These are phyloP conservation scores for Athelia psychrophila DNA, from an alignment of 1,284 basidiomycete species.

Conservation along the genomic window DNA sequence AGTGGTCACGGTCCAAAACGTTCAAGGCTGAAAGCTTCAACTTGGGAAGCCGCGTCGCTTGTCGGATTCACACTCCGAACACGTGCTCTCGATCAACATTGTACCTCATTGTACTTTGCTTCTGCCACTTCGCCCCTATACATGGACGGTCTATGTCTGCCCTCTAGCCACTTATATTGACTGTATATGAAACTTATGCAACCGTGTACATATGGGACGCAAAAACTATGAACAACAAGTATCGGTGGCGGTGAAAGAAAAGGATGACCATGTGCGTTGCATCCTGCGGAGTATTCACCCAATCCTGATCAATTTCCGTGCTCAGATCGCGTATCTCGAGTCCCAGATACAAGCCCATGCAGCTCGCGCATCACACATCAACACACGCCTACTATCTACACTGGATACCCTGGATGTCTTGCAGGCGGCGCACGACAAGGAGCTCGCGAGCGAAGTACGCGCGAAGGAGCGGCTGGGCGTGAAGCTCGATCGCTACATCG, in stretches of 20 bases:
- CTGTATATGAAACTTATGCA: too few species aligned
- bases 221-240: too few species aligned
- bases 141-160: too few species aligned
- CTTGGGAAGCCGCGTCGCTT: too few species aligned
- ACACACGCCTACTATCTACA: slow-evolving; percentile 44
- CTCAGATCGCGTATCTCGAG: slow-evolving; percentile 36
- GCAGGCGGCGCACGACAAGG: slow-evolving; percentile 34
- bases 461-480: slow-evolving; percentile 34
- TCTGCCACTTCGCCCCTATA: too few species aligned
- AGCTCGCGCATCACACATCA: slow-evolving; percentile 43
- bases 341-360: slow-evolving; percentile 36
- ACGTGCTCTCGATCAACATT: too few species aligned
- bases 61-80: too few species aligned
- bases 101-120: too few species aligned
- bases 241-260: not conserved
- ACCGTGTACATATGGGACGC: too few species aligned
- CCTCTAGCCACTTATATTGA: too few species aligned
- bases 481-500: slow-evolving; percentile 34
- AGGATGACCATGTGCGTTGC: not conserved
- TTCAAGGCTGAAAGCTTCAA: too few species aligned
- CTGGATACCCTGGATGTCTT: slow-evolving; percentile 52
- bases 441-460: slow-evolving; percentile 35
- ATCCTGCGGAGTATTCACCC: not conserved
- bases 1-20: too few species aligned
- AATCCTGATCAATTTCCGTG: not conserved